Percentiles rank a stretch among this genome's conserved stretches.
These are phyloP conservation scores for Starmera dryadoides DNA, from an alignment of 805 yeast species.

Conservation along the genomic window DNA sequence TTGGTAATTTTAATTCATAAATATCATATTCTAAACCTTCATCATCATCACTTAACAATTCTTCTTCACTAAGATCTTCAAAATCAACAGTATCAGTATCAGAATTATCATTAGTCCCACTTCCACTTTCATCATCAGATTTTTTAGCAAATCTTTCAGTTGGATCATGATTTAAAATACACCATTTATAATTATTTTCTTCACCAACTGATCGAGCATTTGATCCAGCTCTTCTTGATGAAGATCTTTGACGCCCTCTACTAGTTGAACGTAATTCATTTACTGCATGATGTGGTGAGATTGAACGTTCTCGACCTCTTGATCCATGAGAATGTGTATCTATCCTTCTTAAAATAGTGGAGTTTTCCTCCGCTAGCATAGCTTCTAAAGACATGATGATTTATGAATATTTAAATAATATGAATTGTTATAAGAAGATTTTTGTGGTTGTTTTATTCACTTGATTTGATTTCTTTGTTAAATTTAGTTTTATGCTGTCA, in stretches of 20 bases:
- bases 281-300: constrained; percentile 2
- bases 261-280: constrained; percentile 3
- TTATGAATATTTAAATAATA: too few relatives aligned
- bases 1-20: constrained; percentile 25
- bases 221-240: constrained; percentile 15
- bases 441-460: background rate
- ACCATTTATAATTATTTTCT: constrained; percentile 37
- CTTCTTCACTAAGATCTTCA: constrained; percentile 39
- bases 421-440: too few relatives aligned
- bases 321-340: background rate
- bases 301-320: constrained; percentile 9
- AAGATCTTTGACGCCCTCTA: constrained; percentile 8
- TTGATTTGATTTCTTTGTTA: background rate
- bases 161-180: constrained; percentile 69
- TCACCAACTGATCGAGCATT: constrained; percentile 24
- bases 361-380: constrained; percentile 8
- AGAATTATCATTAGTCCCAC: constrained; percentile 8
- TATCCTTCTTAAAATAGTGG: constrained; percentile 2
- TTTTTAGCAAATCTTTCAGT: constrained; percentile 45
- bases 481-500: too few relatives aligned
- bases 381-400: constrained; percentile 10
- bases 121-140: constrained; percentile 7
- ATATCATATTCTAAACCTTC: constrained; percentile 25
- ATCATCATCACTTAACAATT: constrained; percentile 49
- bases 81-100: constrained; percentile 13